Evolutionary conservation across 257 asterid genomes (phyloP), one percentile per base, ranked within the genome.

Genomic region (Schizonepeta tenuifolia): DNA sequence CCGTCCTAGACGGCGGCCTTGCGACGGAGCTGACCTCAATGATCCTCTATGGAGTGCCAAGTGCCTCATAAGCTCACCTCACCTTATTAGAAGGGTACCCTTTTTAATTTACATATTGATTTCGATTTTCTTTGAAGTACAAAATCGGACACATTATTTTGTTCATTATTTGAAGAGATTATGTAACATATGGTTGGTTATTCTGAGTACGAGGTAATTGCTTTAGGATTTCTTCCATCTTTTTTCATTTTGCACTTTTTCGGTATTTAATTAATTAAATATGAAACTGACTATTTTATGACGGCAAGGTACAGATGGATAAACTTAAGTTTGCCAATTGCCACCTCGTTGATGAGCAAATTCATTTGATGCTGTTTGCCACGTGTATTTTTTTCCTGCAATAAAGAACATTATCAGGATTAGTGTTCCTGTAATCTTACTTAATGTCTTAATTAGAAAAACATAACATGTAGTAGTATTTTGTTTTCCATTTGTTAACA

Each of bases 1-100:
- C 90, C 50, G 86, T 85, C 33, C 68, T 90, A 11, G 96, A 90
- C 85, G 96, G 96, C 47, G 96, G 96, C 38, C 91, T 90, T n/a
- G 96, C 95, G 70, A 90, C 96, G 72, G 93, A 90, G 93, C 96
- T 18, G 78, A 88, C 71, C 89, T 90, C 44, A 81, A 84, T 14
- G 96, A 90, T 63, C 91, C 95, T 71, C 89, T 90, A 6, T 90
- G 96, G 96, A 90, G 96, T 66, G 96, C 96, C 21, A 88, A 88
- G 82, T 88, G 93, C 81, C 92, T 90, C 76, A 56, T 90, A 53
- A 84, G 79, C 81, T 88, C 91, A 5, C 93, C 96, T 10, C 88
- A 85, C 60, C 90, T 90, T 72, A 88, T 90, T 67, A 83, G 81
- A 86, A 86, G 84, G 86, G 96, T 87, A 84, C 36, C 62, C 15